Percentiles rank a stretch among this genome's conserved stretches.
Conservation (phyloP, 257 asterid genomes). For the Forsythia viridissima region DNA sequence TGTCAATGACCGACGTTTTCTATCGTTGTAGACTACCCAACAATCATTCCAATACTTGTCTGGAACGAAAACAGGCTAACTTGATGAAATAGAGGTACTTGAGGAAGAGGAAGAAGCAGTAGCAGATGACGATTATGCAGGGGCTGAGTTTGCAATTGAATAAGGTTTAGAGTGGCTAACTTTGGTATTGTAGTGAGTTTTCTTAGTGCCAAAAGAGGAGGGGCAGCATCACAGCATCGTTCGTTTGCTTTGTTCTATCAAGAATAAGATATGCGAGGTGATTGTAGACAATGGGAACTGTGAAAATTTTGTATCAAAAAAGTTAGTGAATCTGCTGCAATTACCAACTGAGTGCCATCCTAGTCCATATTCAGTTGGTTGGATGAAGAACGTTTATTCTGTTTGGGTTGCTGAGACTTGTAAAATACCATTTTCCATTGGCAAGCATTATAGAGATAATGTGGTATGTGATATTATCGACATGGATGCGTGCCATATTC, state of each 20-base stretch:
- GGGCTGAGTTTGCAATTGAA: no score
- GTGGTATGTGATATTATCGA: no score
- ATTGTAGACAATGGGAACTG: neutral
- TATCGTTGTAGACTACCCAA: no score
- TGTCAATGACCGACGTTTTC: neutral
- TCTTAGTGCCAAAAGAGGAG: neutral
- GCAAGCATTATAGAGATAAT: no score
- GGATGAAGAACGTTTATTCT: no score
- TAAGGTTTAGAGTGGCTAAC: neutral
- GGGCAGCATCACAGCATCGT: neutral
- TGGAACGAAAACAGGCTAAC: no score
- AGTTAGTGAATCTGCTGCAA: neutral
- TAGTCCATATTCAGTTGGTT: no score
- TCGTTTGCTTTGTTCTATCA: neutral
- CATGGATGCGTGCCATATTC: no score
- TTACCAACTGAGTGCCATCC: neutral
- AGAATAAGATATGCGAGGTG: neutral
- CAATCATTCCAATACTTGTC: no score
- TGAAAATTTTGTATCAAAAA: neutral
- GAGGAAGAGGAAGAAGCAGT: neutral
- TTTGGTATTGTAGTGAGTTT: neutral
- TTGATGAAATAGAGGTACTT: neutral
- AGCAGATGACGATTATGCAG: neutral
- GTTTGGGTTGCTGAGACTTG: no score
- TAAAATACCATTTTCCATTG: no score